Evolutionary conservation across 345 rosid species (phyloP).

Genomic region (Salix arbutifolia): DNA sequence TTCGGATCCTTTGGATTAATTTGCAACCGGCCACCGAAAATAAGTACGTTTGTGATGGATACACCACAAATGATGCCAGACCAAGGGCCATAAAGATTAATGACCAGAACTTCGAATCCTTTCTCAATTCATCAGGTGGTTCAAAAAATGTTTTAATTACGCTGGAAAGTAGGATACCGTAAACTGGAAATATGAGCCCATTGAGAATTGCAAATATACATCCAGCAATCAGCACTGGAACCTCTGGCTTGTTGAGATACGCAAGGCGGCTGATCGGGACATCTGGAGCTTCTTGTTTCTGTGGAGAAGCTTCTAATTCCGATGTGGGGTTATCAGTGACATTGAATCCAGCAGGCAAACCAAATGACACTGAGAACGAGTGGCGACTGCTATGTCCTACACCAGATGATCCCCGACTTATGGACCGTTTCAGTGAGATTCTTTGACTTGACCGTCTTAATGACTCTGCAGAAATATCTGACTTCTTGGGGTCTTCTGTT

Average conservation of each 20-base stretch:
- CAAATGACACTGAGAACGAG: conserved; percentile 56
- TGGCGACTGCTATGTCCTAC: conserved; percentile 54
- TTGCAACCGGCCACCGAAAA: conserved; percentile 73
- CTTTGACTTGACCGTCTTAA: conserved; percentile 33
- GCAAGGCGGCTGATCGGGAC: conserved; percentile 57
- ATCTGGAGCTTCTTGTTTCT: conserved; percentile 26
- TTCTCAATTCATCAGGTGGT: conserved; percentile 48
- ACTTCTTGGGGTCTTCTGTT: conserved; percentile 28
- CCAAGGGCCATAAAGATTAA: conserved; percentile 51
- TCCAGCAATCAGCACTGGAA: conserved; percentile 57
- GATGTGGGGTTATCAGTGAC: conserved; percentile 21
- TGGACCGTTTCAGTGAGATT: conserved; percentile 40
- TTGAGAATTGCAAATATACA: conserved; percentile 40
- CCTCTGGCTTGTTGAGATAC: conserved; percentile 78
- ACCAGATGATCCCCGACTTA: conserved; percentile 60
- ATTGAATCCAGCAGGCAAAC: conserved; percentile 45
- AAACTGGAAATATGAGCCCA: conserved; percentile 61
- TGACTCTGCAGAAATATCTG: conserved; percentile 8
- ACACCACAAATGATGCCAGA: conserved; percentile 41
- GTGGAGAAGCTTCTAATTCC: conserved; percentile 28
- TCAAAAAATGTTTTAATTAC: conserved; percentile 53
- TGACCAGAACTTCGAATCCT: conserved; percentile 72
- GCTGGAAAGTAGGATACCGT: conserved; percentile 52
- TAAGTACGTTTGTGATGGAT: conserved; percentile 44
- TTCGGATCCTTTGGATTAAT: conserved; percentile 56